Evolutionary conservation across 345 rosid genomes (phyloP), one percentile per base, ranked within the genome.

Genomic region (Jatropha curcas): DNA sequence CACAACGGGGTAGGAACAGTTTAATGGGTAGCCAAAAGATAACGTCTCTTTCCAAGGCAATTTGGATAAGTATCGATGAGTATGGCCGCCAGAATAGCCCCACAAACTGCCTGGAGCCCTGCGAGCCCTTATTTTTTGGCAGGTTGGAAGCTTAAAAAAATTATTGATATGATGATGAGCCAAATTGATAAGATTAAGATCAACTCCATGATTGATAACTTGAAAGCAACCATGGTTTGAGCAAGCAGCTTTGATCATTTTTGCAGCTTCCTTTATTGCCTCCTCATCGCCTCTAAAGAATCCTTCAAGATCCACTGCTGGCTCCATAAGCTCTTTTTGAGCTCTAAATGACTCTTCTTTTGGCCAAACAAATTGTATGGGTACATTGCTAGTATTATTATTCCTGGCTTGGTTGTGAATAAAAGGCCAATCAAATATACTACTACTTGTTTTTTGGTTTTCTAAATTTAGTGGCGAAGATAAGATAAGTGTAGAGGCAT

Each of bases 41-140:
- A 91, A 76, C 10, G 87, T 87, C 74, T 91, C 90, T 78, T 89
- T 91, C 97, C 97, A 89, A 1, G 90, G 88, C 76, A 87, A 68
- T 58, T 81, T 88, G 9, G 89, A 78, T 8, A 84, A 71, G 65
- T 79, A 88, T 33, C 90, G 82, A 14, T 84, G 84, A 22, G 82
- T 27, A 61, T 84, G 88, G 30, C 83, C 85, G 33, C 81, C 72
- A 1, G 88, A 80, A 72, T 85, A 88, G 2, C 90, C 91, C 65
- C 82, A 80, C 1, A 58, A 20, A 10, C 71, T 68, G 11, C 85
- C 83, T 3, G 71, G 64, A 30, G 17, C 66, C 76, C 71, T 79
- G 31, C 25, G 68, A 65, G 77, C 81, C 60, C 68, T 79, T 19
- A 63, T 68, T 62, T 89, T 91, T 30, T 74, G 56, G 46, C 43